These are phyloP conservation scores for Medicago arabica DNA, from an alignment of 306 rosid genomes.

Conservation along the genomic window DNA sequence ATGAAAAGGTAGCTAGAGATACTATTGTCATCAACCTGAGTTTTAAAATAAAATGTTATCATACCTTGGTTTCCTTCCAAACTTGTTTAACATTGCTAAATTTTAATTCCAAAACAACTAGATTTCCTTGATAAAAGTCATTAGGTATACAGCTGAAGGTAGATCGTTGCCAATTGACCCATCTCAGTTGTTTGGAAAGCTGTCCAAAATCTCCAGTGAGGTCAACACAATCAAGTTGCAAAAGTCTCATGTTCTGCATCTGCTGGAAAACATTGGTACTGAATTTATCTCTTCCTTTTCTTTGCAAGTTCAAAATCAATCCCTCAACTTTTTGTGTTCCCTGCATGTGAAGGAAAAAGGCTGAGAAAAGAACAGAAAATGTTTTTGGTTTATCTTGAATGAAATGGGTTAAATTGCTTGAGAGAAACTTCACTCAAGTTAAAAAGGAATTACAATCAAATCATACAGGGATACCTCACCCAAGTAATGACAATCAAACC, in stretches of 20 bases:
- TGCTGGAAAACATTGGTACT: constrained; percentile 40
- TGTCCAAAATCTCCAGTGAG: constrained; percentile 38
- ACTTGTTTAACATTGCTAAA: constrained; percentile 40
- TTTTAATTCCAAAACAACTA: constrained; percentile 47
- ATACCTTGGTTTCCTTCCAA: constrained; percentile 49
- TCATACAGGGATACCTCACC: no score
- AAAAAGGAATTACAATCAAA: no score
- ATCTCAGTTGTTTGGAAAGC: constrained; percentile 45
- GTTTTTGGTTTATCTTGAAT: background rate
- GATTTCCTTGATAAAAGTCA: background rate
- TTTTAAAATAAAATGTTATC: background rate
- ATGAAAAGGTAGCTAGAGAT: background rate
- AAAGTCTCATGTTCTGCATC: constrained; percentile 54
- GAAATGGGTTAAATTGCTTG: background rate
- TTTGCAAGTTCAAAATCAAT: constrained; percentile 23
- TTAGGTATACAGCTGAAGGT: constrained; percentile 41
- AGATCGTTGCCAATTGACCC: constrained; percentile 52
- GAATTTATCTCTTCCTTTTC: background rate
- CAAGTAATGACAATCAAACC: no score
- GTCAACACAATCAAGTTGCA: constrained; percentile 40
- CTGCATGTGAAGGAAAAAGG: constrained; percentile 18
- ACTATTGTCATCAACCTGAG: background rate
- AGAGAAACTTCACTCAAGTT: no score
- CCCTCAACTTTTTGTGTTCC: constrained; percentile 28
- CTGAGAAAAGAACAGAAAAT: background rate